Percentiles rank a stretch among this genome's conserved stretches.
Evolutionary conservation across 2,329 filamentous ascomycete species (phyloP).

Genomic region (Curvularia eragrostidis): DNA sequence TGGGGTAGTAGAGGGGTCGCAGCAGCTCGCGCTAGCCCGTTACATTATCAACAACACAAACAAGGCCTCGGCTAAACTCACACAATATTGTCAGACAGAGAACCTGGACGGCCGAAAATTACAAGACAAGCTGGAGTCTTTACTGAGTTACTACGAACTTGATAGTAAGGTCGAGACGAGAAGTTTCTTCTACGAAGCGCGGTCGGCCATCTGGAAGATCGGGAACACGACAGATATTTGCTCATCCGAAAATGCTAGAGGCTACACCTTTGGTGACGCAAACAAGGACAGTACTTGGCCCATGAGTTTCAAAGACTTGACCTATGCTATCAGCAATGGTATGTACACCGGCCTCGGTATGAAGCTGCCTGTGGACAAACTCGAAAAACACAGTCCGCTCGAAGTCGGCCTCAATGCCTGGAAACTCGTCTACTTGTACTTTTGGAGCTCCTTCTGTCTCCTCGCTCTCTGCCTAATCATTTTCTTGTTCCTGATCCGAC

Average conservation of each 20-base stretch:
- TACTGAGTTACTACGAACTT: slow-evolving; percentile 42
- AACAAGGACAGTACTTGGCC: slow-evolving; percentile 23
- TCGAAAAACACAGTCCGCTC: slow-evolving; percentile 32
- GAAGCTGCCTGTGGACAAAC: slow-evolving; percentile 41
- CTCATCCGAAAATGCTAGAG: slow-evolving; percentile 25
- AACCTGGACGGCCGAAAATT: slow-evolving; percentile 43
- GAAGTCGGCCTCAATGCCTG: slow-evolving; percentile 40
- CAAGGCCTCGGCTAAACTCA: slow-evolving; percentile 50
- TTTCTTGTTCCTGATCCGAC: slow-evolving; percentile 51
- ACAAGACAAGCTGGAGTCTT: slow-evolving; percentile 32
- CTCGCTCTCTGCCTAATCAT: slow-evolving; percentile 47
- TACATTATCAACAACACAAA: slow-evolving; percentile 55
- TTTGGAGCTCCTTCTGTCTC: slow-evolving; percentile 47
- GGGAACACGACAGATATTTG: slow-evolving; percentile 47
- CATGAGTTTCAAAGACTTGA: slow-evolving; percentile 28
- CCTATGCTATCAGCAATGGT: slow-evolving; percentile 36
- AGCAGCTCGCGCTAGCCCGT: slow-evolving; percentile 61
- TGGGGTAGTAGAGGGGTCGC: slow-evolving; percentile 68
- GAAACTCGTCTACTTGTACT: slow-evolving; percentile 48
- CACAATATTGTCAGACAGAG: slow-evolving; percentile 45
- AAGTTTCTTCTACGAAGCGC: slow-evolving; percentile 20
- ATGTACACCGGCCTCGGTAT: slow-evolving; percentile 45
- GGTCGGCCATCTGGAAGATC: slow-evolving; percentile 25
- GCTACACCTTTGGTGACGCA: slow-evolving; percentile 17
- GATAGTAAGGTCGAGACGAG: slow-evolving; percentile 40